Evolutionary conservation across 768 basidiomycete species (phyloP), one percentile per base, ranked within the genome.

Genomic region (Hygrocybe coccinea): DNA sequence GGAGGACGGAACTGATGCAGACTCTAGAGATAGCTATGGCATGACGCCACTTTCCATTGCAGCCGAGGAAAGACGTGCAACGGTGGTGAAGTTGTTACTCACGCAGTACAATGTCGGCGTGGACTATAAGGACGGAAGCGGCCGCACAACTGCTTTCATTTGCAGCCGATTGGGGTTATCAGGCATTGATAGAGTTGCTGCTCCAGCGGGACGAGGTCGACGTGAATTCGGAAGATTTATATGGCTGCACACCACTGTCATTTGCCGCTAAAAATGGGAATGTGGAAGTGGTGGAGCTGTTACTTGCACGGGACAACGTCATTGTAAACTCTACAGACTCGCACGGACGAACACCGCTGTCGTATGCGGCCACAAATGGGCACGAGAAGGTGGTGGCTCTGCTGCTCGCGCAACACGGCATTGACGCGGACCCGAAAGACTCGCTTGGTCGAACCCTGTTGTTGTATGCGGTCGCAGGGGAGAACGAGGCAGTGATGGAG

Each of bases 41-140:
- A 11, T 45, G 22, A 57, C 56, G 4, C 41, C 59, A 10, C 43
- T 60, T 14, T 34, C 36, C 2, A n/a, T 24, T n/a, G 56, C 56
- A 22, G 59, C 59, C 8, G 17, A n/a, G 29, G n/a, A 58, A 37
- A 58, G 58, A 5, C 36, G 54, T 24, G 25, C 46, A n/a, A 50
- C 34, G 8, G 50, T 57, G 17, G 51, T 60, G 35, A 46, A 25
- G 33, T 19, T 60, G 11, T 17, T 46, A n/a, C 15, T 49, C 5
- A 24, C 47, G 7, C 47, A 21, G 21, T 5, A 49, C 6, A 24
- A 49, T n/a, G 25, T 49, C 33, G 29, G 7, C n/a, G 29, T 35
- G 21, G 25, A 49, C n/a, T 29, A 2, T 4, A 29, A 34, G 15
- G 47, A 49, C 29, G 6, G 2, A 29, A 2, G 29, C 4, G 47